Evolutionary conservation across 768 basidiomycete genomes (phyloP).

Genomic region (Gymnopilus dilepis): DNA sequence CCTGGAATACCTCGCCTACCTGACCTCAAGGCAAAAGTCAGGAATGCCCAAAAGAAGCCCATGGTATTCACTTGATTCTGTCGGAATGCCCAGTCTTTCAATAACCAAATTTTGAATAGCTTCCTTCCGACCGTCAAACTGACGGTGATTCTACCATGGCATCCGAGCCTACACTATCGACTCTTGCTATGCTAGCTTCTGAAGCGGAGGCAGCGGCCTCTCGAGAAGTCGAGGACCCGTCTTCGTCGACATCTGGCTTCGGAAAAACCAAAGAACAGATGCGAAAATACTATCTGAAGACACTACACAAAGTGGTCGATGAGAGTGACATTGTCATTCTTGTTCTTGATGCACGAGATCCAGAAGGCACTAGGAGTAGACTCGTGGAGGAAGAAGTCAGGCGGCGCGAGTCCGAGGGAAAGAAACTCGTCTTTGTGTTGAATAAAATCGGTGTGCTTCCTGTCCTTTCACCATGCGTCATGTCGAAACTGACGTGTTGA

Average conservation of each 20-base stretch:
- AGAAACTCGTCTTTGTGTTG: conserved; percentile 91
- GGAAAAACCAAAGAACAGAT: conserved; percentile 71
- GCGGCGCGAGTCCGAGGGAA: conserved; percentile 84
- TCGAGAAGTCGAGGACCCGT: conserved; percentile 31
- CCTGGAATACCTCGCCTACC: conserved; percentile 87
- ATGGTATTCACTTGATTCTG: conserved; percentile 38
- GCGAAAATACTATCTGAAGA: conserved; percentile 75
- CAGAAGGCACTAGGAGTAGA: conserved; percentile 89
- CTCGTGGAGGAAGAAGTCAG: conserved; percentile 95
- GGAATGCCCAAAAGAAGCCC: conserved; percentile 52
- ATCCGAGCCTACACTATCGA: conserved; percentile 71
- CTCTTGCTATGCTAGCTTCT: conserved; percentile 58
- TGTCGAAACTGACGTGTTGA: background rate
- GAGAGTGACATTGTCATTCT: conserved; percentile 90
- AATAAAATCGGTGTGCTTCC: conserved; percentile 87
- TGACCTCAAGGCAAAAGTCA: conserved; percentile 61
- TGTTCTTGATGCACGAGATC: conserved; percentile 93
- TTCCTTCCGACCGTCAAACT: conserved; percentile 31
- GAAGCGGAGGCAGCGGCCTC: conserved; percentile 51
- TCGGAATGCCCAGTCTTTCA: background rate
- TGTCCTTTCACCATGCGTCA: background rate
- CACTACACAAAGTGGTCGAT: conserved; percentile 91
- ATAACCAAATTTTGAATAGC: conserved; percentile 20
- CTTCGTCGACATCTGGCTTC: conserved; percentile 35
- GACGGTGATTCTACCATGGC: conserved; percentile 74